Evolutionary conservation across 495 filamentous ascomycete species (phyloP).

Genomic region (Apodospora peruviana): DNA sequence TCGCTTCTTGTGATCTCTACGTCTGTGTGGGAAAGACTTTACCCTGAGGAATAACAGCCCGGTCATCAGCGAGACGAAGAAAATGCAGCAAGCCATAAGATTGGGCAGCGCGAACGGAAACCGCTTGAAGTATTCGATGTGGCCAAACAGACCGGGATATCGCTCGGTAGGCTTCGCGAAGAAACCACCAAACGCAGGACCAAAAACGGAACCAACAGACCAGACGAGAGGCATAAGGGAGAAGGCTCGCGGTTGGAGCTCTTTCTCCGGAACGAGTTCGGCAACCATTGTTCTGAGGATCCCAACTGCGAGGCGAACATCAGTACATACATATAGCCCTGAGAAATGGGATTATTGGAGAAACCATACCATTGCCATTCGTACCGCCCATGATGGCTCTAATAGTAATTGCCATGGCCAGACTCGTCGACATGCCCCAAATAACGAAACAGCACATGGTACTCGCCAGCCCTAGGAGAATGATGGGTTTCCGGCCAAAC

Average conservation of each 20-base stretch:
- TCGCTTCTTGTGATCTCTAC: not conserved
- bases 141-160: conserved; percentile 59
- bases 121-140: conserved; percentile 57
- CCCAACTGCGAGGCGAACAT: conserved; percentile 38
- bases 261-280: conserved; percentile 73
- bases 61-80: conserved; percentile 63
- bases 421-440: conserved; percentile 71
- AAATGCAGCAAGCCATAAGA: conserved; percentile 63
- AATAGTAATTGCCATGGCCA: conserved; percentile 65
- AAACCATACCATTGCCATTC: conserved; percentile 56
- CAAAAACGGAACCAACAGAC: conserved; percentile 80
- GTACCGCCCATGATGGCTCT: conserved; percentile 62
- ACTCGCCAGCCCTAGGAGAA: conserved; percentile 61
- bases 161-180: conserved; percentile 74
- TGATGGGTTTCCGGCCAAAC: conserved; percentile 69
- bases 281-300: conserved; percentile 67
- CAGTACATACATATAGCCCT: not conserved
- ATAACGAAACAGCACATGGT: conserved; percentile 69
- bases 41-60: conserved; percentile 65
- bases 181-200: conserved; percentile 79
- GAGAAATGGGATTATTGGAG: not conserved
- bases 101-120: conserved; percentile 85
- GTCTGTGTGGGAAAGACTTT: conserved; percentile 17
- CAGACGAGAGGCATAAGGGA: conserved; percentile 80
- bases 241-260: conserved; percentile 76